A percentile compares a stretch with the other conserved stretches of the same genome.
Evolutionary conservation across 2,329 filamentous ascomycete genomes (phyloP).

Genomic region (Alternaria viburni): DNA sequence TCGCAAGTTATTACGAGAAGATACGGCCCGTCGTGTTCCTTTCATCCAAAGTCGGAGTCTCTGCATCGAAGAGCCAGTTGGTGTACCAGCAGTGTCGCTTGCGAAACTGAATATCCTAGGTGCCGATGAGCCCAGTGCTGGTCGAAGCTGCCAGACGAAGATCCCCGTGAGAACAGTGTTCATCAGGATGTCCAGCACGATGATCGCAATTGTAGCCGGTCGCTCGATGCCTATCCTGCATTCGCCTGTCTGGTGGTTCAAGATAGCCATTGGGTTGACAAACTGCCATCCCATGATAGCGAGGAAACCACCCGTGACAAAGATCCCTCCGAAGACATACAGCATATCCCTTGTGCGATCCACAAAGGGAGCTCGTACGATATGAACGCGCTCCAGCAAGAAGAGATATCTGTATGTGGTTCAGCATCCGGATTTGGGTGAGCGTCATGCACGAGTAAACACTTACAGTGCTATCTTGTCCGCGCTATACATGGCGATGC

Average conservation of each 20-base stretch:
- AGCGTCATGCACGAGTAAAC: neutral
- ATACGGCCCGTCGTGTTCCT: neutral
- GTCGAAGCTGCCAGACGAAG: constrained; percentile 45
- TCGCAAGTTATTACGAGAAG: constrained; percentile 17
- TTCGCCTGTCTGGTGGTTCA: constrained; percentile 32
- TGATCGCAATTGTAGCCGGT: constrained; percentile 36
- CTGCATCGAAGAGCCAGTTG: neutral
- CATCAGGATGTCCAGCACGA: constrained; percentile 43
- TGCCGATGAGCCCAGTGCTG: constrained; percentile 13
- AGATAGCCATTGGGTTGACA: constrained; percentile 30
- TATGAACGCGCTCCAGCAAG: constrained; percentile 48
- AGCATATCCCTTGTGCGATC: constrained; percentile 38
- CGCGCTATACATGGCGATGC: constrained; percentile 44
- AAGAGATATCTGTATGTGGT: constrained; percentile 39
- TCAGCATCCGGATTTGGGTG: neutral
- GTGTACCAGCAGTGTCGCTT: neutral
- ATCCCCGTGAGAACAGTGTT: constrained; percentile 43
- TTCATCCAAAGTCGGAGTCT: neutral
- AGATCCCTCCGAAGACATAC: constrained; percentile 35
- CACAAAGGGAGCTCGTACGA: constrained; percentile 38
- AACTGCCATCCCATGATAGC: constrained; percentile 29
- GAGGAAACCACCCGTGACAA: constrained; percentile 28
- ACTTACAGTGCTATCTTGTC: constrained; percentile 39
- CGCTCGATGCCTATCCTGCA: constrained; percentile 47
- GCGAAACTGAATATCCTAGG: neutral